These are phyloP conservation scores for Solanum tarapatanum DNA, from an alignment of 257 asterid genomes.

Conservation along the genomic window DNA sequence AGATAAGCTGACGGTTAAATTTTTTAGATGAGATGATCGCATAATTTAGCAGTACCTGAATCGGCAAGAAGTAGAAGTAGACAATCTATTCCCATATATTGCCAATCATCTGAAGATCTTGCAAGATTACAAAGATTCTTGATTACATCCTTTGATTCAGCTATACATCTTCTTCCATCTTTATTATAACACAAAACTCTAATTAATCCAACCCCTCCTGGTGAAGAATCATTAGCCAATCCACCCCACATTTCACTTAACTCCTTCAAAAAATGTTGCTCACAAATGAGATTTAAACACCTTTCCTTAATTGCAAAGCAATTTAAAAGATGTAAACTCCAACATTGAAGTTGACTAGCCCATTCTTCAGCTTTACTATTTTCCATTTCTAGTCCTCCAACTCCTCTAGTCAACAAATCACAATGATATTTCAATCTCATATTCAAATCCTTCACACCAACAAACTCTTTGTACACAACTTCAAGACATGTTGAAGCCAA, in stretches of 20 bases:
- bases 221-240: conserved; percentile 43
- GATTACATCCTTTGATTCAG: conserved; percentile 31
- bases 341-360: conserved; percentile 76
- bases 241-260: conserved; percentile 79
- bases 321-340: conserved; percentile 71
- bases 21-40: background rate
- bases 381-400: conserved; percentile 49
- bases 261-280: conserved; percentile 27
- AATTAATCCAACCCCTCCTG: conserved; percentile 57
- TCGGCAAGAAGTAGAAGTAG: conserved; percentile 62
- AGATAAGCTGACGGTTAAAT: background rate
- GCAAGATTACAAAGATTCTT: conserved; percentile 54
- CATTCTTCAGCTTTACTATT: conserved; percentile 76
- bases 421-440: conserved; percentile 37
- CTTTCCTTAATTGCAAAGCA: conserved; percentile 64
- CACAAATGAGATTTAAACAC: conserved; percentile 45
- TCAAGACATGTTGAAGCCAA: conserved; percentile 52
- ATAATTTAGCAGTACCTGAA: conserved; percentile 12
- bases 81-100: conserved; percentile 76
- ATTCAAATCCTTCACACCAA: conserved; percentile 28
- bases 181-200: conserved; percentile 51
- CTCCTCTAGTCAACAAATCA: conserved; percentile 58
- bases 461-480: conserved; percentile 38
- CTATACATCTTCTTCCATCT: conserved; percentile 44
- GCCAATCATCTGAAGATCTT: conserved; percentile 81